Base-by-base conservation (phyloP, 352 stramenopile genomes). In the Phytophthora citricola region DNA sequence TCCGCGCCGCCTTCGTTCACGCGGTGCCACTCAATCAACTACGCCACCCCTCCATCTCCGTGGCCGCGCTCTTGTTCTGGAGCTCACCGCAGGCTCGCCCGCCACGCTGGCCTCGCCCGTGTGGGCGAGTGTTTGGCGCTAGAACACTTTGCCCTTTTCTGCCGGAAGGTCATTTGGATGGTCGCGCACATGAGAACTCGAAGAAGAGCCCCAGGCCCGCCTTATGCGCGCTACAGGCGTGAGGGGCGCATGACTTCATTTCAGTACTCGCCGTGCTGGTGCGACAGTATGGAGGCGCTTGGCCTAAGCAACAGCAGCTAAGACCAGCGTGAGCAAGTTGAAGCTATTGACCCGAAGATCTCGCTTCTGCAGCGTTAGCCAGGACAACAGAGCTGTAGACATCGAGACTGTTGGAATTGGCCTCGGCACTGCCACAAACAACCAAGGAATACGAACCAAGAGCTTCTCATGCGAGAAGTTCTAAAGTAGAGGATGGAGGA, bases 31-130 rank as follows among this genome's bases (percentile, higher is more conserved):
- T 20, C 31, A 36, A 36, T 36, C 3, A 36, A 36, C 8, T 36
- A 36, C 31, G 14, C 7, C 5, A 3, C 51, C 17, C 46, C 48
- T 58, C 43, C 58, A 68, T 67, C 57, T 55, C 64, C 64, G 29
- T 74, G 53, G 53, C 66, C 66, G 52, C 52, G 58, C 65, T 73
- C 65, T 73, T 69, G 65, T 57, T 63, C 49, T 63, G n/a, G 34
- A 51, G 32, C 50, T 58, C 29, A 24, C 47, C 39, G 36, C 27
- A 43, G 11, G 6, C 55, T 55, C 41, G 20, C 27, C 43, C 14
- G 44, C 26, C 44, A 51, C 12, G 24, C 24, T 34, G 36, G 45
- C 45, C 43, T 29, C 22, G 48, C 48, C 32, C 14, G 48, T 11
- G 14, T 20, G 17, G 17, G 17, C 17, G 17, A 20, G 17, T 56